Conservation (phyloP, 805 yeast genomes). For the Suhomyces emberorum region DNA sequence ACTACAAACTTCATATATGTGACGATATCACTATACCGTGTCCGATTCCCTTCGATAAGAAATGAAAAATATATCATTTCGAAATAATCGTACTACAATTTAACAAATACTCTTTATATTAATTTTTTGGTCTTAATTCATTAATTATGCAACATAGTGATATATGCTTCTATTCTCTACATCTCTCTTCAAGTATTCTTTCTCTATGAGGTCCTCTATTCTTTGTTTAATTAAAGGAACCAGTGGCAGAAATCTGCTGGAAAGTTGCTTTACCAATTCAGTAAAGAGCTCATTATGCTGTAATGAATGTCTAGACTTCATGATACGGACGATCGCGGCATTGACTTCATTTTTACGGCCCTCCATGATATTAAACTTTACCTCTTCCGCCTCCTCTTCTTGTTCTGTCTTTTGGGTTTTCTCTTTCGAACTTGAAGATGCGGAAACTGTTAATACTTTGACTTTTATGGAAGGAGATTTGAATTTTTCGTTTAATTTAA, state of each 20-base stretch:
- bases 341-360: conserved; percentile 68
- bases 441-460: conserved; percentile 68
- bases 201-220: conserved; percentile 70
- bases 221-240: conserved; percentile 66
- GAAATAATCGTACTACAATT: no score
- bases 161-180: conserved; percentile 56
- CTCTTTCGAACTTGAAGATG: conserved; percentile 18
- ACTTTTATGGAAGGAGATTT: conserved; percentile 65
- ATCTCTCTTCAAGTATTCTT: conserved; percentile 78
- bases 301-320: conserved; percentile 68
- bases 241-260: conserved; percentile 65
- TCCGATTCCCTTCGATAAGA: no score
- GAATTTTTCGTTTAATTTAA: conserved; percentile 65
- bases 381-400: conserved; percentile 51
- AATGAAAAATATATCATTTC: no score
- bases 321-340: conserved; percentile 84
- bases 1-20: no score
- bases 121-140: no score
- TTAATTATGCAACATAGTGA: conserved; percentile 58
- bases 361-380: conserved; percentile 54
- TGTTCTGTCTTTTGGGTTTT: conserved; percentile 40
- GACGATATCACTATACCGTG: no score
- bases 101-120: no score
- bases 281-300: conserved; percentile 64
- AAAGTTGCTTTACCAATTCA: conserved; percentile 59